Conservation (phyloP, 352 stramenopile genomes). For the Pythium volutum region DNA sequence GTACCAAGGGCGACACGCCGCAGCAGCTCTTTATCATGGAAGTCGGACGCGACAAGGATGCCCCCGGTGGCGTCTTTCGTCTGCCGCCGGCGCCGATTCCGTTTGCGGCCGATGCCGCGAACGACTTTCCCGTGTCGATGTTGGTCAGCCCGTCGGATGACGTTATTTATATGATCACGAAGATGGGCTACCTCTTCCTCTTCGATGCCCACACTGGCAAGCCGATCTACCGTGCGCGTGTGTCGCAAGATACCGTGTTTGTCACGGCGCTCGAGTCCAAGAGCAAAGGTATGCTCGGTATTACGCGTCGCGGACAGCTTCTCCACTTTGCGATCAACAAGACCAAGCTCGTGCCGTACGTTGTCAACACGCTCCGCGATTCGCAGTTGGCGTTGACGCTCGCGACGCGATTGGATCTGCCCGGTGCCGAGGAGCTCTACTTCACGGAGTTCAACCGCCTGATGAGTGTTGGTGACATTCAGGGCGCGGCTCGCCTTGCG, state of each 20-base stretch:
- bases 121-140: slow-evolving; percentile 99
- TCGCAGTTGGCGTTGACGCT: slow-evolving; percentile 95
- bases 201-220: slow-evolving; percentile 99
- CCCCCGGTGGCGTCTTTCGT: slow-evolving; percentile 94
- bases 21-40: slow-evolving; percentile 98
- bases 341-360: slow-evolving; percentile 97
- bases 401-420: slow-evolving; percentile 95
- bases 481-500: slow-evolving; percentile 86
- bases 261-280: slow-evolving; percentile 90
- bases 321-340: slow-evolving; percentile 98
- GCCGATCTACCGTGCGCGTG: slow-evolving; percentile 96
- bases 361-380: slow-evolving; percentile 97
- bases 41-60: slow-evolving; percentile 95
- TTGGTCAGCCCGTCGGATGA: slow-evolving; percentile 90
- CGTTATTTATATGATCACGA: slow-evolving; percentile 99
- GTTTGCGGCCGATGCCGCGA: slow-evolving; percentile 93
- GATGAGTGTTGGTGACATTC: slow-evolving; percentile 77
- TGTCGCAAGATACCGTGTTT: slow-evolving; percentile 98
- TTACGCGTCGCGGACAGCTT: slow-evolving; percentile 96
- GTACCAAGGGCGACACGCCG: slow-evolving; percentile 76
- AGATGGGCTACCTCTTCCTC: slow-evolving; percentile 99
- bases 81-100: slow-evolving; percentile 93
- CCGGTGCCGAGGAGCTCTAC: slow-evolving; percentile 98
- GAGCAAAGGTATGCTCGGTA: slow-evolving; percentile 96
- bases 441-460: slow-evolving; percentile 98